These are phyloP conservation scores for Colletotrichum horii DNA, from an alignment of 2,329 filamentous ascomycete genomes.

Conservation along the genomic window DNA sequence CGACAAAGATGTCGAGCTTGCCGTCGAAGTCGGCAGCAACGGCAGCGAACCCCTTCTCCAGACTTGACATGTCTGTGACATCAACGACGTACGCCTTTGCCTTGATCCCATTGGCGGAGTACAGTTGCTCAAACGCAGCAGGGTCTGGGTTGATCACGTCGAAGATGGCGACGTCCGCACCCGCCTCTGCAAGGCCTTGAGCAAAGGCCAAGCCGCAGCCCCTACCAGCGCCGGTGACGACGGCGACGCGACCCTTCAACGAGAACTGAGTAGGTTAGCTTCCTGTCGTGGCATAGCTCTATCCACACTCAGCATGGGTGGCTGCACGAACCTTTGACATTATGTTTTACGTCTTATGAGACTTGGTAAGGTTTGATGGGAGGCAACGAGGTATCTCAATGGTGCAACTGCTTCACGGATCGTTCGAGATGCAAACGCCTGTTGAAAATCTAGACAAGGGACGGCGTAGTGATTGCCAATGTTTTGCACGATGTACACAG, in stretches of 20 bases:
- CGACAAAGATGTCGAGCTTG: slow-evolving; percentile 38
- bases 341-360: not conserved
- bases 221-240: slow-evolving; percentile 51
- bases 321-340: not conserved
- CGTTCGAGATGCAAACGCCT: not conserved
- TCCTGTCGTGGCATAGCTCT: not conserved
- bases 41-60: not conserved
- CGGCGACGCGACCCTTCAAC: slow-evolving; percentile 49
- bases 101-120: not conserved
- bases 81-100: not conserved
- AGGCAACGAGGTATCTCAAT: not conserved
- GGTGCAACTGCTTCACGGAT: not conserved
- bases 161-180: slow-evolving; percentile 11
- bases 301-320: not conserved
- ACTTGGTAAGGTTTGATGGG: not conserved
- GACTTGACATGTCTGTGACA: not conserved
- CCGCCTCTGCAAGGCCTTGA: slow-evolving; percentile 11
- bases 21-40: slow-evolving; percentile 29
- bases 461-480: not conserved
- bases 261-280: slow-evolving; percentile 43
- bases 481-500: not conserved
- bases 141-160: slow-evolving; percentile 12
- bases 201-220: slow-evolving; percentile 44
- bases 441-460: not conserved
- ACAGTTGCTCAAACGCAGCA: not conserved